These are phyloP conservation scores for Aspergillus tubingensis DNA, from an alignment of 2,329 filamentous ascomycete genomes.

Conservation along the genomic window DNA sequence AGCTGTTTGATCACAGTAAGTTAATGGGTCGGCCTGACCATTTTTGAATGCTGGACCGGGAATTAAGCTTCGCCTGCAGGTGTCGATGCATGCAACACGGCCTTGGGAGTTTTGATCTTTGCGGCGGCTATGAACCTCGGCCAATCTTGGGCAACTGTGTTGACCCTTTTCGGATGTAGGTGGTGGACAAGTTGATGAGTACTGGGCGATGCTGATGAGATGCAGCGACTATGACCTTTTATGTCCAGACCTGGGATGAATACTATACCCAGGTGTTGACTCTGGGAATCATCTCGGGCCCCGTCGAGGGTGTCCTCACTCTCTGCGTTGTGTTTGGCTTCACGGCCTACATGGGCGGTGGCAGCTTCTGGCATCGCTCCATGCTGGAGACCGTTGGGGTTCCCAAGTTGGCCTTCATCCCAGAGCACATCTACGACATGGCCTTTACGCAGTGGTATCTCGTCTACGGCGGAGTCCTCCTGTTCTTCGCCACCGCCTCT, in stretches of 20 bases:
- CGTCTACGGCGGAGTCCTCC: slow-evolving; percentile 76
- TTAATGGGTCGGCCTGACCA: background rate
- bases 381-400: slow-evolving; percentile 72
- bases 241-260: slow-evolving; percentile 98
- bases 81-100: slow-evolving; percentile 94
- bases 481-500: slow-evolving; percentile 77
- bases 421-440: slow-evolving; percentile 71
- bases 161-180: slow-evolving; percentile 79
- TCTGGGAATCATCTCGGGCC: slow-evolving; percentile 86
- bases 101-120: slow-evolving; percentile 90
- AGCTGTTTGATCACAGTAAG: slow-evolving; percentile 90
- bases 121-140: slow-evolving; percentile 90
- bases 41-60: background rate
- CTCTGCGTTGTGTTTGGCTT: slow-evolving; percentile 78
- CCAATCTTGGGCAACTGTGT: slow-evolving; percentile 84
- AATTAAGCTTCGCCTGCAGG: slow-evolving; percentile 37
- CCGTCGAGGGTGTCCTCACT: slow-evolving; percentile 89
- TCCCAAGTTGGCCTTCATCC: slow-evolving; percentile 64
- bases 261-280: slow-evolving; percentile 97
- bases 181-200: slow-evolving; percentile 11
- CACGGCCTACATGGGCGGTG: slow-evolving; percentile 83
- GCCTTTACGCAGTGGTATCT: slow-evolving; percentile 93
- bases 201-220: slow-evolving; percentile 4
- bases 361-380: slow-evolving; percentile 88
- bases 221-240: slow-evolving; percentile 85